Conservation (phyloP, 768 basidiomycete species). For the Tricholoma flavovirens region DNA sequence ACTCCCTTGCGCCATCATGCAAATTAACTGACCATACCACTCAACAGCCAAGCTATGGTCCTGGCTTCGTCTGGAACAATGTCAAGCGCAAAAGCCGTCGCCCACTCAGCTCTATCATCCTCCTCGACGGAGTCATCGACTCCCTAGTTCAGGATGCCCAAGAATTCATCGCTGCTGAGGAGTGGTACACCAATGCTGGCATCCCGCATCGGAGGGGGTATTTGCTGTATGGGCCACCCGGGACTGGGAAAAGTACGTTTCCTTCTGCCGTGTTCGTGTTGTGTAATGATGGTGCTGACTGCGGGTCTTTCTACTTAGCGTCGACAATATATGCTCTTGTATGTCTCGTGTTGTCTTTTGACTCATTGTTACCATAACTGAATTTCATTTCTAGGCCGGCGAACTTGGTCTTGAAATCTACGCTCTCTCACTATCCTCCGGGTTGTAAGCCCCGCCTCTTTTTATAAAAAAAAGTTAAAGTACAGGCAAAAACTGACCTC, state of each 20-base stretch:
- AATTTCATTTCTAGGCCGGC: conserved; percentile 30
- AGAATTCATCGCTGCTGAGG: conserved; percentile 47
- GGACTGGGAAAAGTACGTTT: conserved; percentile 52
- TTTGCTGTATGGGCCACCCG: conserved; percentile 53
- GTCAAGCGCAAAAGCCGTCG: conserved; percentile 46
- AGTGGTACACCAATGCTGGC: conserved; percentile 54
- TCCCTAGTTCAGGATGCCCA: conserved; percentile 43
- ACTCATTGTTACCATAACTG: background rate
- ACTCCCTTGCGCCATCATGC: background rate
- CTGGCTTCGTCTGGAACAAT: conserved; percentile 35
- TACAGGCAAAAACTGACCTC: background rate
- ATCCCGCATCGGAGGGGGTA: conserved; percentile 57
- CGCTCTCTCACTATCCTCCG: conserved; percentile 38
- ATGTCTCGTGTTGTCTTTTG: conserved; percentile 4
- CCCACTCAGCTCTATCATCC: conserved; percentile 47
- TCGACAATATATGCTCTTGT: conserved; percentile 52
- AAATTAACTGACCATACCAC: background rate
- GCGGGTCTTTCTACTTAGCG: conserved; percentile 31
- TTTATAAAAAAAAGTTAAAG: too few species aligned
- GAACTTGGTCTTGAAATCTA: conserved; percentile 87
- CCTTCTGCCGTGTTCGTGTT: background rate
- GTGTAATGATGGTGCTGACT: conserved; percentile 18
- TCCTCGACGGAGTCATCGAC: conserved; percentile 41
- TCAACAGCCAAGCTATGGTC: conserved; percentile 31
- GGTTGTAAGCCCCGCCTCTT: too few species aligned